Conservation (phyloP, 306 rosid species). For the Prosopis cineraria region DNA sequence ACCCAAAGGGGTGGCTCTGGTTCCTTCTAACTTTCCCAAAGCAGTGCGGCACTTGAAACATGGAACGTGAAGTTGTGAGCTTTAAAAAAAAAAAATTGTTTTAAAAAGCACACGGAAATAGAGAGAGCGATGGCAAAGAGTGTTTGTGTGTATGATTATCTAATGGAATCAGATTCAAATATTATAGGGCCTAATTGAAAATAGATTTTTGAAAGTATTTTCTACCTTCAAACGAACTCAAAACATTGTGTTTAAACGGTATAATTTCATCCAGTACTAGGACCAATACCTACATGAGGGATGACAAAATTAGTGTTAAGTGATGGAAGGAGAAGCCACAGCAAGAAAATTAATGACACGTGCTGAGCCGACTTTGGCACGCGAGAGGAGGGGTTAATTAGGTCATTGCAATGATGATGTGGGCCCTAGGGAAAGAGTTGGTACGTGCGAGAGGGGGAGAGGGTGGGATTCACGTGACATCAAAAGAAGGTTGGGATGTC, state of each 20-base stretch:
- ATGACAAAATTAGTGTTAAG: slow-evolving; percentile 22
- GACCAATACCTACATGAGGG: too few species aligned
- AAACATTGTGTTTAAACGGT: too few species aligned
- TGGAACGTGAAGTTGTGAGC: slow-evolving; percentile 62
- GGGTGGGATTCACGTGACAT: slow-evolving; percentile 82
- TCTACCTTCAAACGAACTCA: too few species aligned
- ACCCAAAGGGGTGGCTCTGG: slow-evolving; percentile 56
- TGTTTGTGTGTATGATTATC: too few species aligned
- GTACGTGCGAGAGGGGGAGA: slow-evolving; percentile 61
- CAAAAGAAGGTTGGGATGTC: slow-evolving; percentile 62
- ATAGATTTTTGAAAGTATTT: too few species aligned
- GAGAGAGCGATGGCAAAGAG: not conserved
- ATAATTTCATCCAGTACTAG: too few species aligned
- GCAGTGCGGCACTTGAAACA: slow-evolving; percentile 52
- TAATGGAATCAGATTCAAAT: too few species aligned
- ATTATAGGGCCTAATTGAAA: too few species aligned
- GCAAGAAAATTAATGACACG: slow-evolving; percentile 35
- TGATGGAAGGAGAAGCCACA: not conserved
- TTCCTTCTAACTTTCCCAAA: slow-evolving; percentile 48
- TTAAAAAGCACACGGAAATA: not conserved
- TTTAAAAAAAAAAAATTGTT: slow-evolving; percentile 27
- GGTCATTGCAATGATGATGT: slow-evolving; percentile 45
- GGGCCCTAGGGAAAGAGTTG: slow-evolving; percentile 14
- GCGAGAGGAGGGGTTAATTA: slow-evolving; percentile 47
- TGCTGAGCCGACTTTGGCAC: slow-evolving; percentile 62